Conservation (phyloP, 2,329 filamentous ascomycete genomes). For the Pyrenophora graminea region DNA sequence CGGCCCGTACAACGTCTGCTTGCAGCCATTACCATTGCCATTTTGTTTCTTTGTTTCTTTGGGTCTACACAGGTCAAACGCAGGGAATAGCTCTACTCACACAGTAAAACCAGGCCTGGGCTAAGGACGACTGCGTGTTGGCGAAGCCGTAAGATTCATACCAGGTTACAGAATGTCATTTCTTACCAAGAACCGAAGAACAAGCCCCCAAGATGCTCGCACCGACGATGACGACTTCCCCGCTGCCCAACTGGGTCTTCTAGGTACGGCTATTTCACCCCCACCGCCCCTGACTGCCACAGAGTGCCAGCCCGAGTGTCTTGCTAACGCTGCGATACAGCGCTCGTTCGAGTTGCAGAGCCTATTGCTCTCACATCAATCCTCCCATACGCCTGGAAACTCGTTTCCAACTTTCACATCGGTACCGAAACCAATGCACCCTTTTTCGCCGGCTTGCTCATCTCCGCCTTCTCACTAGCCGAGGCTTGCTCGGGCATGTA, state of each 20-base stretch:
- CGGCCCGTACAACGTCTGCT: constrained; percentile 5
- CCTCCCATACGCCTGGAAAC: constrained; percentile 71
- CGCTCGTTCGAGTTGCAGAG: constrained; percentile 89
- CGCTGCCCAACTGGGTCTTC: constrained; percentile 77
- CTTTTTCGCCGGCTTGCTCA: constrained; percentile 84
- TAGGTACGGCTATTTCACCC: constrained; percentile 63
- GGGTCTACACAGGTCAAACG: constrained; percentile 14
- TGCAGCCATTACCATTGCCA: background rate
- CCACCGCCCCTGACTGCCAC: background rate
- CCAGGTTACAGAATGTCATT: constrained; percentile 59
- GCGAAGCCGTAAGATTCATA: constrained; percentile 57
- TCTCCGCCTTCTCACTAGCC: constrained; percentile 87
- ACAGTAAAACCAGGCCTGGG: constrained; percentile 11
- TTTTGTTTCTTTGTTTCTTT: constrained; percentile 6
- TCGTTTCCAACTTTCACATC: constrained; percentile 45
- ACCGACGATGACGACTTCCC: constrained; percentile 64
- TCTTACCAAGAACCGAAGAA: constrained; percentile 60
- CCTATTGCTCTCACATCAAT: constrained; percentile 93
- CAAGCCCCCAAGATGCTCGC: constrained; percentile 65
- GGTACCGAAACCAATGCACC: constrained; percentile 59
- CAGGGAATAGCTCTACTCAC: constrained; percentile 19
- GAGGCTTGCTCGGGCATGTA: constrained; percentile 83
- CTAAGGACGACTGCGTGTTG: constrained; percentile 25
- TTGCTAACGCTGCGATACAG: constrained; percentile 51
- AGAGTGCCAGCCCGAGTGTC: background rate